Base-by-base conservation (phyloP, 352 stramenopile genomes). In the Phytophthora capsici region DNA sequence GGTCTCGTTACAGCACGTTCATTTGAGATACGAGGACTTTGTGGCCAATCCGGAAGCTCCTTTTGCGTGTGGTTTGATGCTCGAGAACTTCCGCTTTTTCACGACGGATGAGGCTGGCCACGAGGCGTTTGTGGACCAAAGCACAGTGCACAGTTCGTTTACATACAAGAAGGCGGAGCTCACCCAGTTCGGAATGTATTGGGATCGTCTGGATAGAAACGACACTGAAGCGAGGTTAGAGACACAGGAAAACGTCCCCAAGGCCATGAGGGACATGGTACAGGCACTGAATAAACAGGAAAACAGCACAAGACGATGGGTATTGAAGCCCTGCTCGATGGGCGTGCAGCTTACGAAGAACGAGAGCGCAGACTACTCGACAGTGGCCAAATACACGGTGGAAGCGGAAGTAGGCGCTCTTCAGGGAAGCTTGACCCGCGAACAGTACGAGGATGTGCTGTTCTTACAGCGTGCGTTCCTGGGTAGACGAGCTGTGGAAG, bases 401-500 rank as follows among this genome's bases (percentile, higher is more conserved):
- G 74, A 86, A 28, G 75, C 84, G 4, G 75, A 82, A 51, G 40
- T 92, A 9, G 69, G 73, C 7, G 68, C 68, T 12, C 36, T 95
- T 14, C 66, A 74, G 30, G 80, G 82, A 54, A 72, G 62, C 2
- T 65, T 95, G 25, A 89, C 84, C 12, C 73, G 84, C 1, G 81
- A 92, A 55, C 86, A 95, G 64, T 95, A 93, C 55, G 84, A 93
- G 63, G 86, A 95, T 34, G 80, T 90, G 63, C 38, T 90, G 28
- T 93, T 93, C 43, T 53, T 95, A 26, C 68, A 89, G 52, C 73
- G 80, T 22, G 86, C 83, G 22, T 93, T 95, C 51, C 41, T 78
- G 4, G 74, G 82, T 1, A 77, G 86, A 10, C 66, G 73, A 3
- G 83, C 78, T 1, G 80, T 95, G 4, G 86, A 93, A 51, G 63